phyloP scores from a whole-genome alignment of 768 basidiomycete genomes.

The Tylopilus balloui region DNA sequence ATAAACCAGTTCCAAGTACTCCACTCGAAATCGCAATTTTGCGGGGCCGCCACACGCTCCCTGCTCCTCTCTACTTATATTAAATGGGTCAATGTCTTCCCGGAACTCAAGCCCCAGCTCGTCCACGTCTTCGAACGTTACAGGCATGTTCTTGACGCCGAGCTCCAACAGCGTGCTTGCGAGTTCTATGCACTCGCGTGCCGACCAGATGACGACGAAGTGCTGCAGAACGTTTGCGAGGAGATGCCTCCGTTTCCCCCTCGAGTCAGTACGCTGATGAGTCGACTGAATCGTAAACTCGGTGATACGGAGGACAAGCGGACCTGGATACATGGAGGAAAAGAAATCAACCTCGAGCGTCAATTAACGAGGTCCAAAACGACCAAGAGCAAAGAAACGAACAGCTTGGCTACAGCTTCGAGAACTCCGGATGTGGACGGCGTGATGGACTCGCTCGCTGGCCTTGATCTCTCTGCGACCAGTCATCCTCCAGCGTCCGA shows the following conservation, averaged over 20 bases:
- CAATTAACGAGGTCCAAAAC: constrained; percentile 55
- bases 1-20: constrained; percentile 90
- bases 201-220: constrained; percentile 83
- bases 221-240: constrained; percentile 92
- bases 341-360: constrained; percentile 81
- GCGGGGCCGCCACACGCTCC: constrained; percentile 85
- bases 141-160: constrained; percentile 94
- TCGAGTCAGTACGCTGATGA: constrained; percentile 85
- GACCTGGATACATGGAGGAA: constrained; percentile 94
- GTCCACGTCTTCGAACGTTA: constrained; percentile 95
- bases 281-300: constrained; percentile 82
- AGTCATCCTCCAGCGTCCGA: constrained; percentile 16
- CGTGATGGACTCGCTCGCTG: constrained; percentile 71
- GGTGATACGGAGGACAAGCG: constrained; percentile 93
- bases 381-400: constrained; percentile 31
- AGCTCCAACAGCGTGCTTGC: constrained; percentile 97
- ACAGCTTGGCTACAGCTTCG: constrained; percentile 36
- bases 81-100: constrained; percentile 99
- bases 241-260: constrained; percentile 99
- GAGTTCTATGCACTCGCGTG: constrained; percentile 90
- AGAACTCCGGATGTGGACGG: constrained; percentile 42
- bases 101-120: constrained; percentile 94
- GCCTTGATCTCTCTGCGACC: constrained; percentile 62
- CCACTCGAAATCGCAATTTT: constrained; percentile 94
- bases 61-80: constrained; percentile 95